phyloP scores from a whole-genome alignment of 495 filamentous ascomycete species.

The Aspergillus coremiiformis region DNA sequence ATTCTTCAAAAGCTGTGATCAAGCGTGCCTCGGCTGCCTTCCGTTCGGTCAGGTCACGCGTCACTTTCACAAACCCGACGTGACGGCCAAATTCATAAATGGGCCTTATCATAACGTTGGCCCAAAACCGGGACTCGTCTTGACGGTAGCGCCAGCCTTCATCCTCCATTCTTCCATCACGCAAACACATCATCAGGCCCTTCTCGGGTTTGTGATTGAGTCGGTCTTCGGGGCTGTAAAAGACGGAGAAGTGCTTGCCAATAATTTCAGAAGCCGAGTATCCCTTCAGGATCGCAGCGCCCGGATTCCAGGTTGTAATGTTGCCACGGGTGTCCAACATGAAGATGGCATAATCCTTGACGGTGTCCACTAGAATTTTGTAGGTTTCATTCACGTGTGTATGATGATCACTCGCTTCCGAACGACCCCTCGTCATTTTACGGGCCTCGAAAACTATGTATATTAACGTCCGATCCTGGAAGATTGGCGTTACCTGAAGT shows the following conservation, averaged over 20 bases:
- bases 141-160: constrained; percentile 60
- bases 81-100: constrained; percentile 50
- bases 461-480: constrained; percentile 35
- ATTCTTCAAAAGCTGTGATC: constrained; percentile 57
- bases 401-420: constrained; percentile 27
- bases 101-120: constrained; percentile 58
- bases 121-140: constrained; percentile 58
- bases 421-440: constrained; percentile 19
- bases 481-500: constrained; percentile 47
- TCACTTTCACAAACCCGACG: constrained; percentile 59
- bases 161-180: constrained; percentile 54
- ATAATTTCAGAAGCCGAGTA: constrained; percentile 51
- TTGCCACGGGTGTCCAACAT: constrained; percentile 53
- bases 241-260: constrained; percentile 55
- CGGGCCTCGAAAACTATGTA: constrained; percentile 45
- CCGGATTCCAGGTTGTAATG: constrained; percentile 56
- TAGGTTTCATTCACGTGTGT: constrained; percentile 50
- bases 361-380: constrained; percentile 54
- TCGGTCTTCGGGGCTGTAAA: constrained; percentile 53
- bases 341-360: constrained; percentile 63
- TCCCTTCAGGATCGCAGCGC: constrained; percentile 53
- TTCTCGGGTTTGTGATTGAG: constrained; percentile 44
- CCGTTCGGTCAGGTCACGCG: constrained; percentile 55
- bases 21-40: constrained; percentile 50
- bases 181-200: constrained; percentile 50